Evolutionary conservation across 192 early-diverging fungal species (phyloP).

Genomic region (Rhizoclosmatium sp.): DNA sequence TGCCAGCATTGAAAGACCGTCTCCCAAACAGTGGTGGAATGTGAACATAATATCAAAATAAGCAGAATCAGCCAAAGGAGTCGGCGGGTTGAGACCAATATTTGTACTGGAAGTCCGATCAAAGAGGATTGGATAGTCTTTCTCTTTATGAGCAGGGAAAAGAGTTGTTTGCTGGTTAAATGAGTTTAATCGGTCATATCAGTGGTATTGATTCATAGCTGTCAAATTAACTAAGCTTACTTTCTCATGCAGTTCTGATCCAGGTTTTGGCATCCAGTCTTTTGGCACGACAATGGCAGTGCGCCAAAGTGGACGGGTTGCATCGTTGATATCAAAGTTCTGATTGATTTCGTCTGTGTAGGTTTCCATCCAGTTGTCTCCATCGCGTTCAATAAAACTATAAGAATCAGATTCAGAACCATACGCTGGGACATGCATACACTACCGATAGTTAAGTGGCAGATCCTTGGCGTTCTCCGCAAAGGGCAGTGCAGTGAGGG

Average conservation of each 20-base stretch:
- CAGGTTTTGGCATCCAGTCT: constrained; percentile 20
- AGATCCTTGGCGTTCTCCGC: constrained; percentile 45
- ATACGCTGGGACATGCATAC: background rate
- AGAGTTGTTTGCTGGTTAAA: constrained; percentile 1
- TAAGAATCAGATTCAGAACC: background rate
- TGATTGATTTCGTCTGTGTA: constrained; percentile 47
- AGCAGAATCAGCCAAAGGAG: background rate
- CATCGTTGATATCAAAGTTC: constrained; percentile 43
- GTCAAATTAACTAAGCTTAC: background rate
- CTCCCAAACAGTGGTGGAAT: constrained; percentile 11
- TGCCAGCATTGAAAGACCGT: constrained; percentile 49
- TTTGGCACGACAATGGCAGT: constrained; percentile 36
- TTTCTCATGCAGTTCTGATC: background rate
- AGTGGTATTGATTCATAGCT: background rate
- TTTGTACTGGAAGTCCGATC: background rate
- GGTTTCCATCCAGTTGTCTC: constrained; percentile 20
- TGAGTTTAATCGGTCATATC: background rate
- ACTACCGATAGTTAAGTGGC: constrained; percentile 13
- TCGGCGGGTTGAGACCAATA: constrained; percentile 12
- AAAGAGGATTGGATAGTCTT: background rate
- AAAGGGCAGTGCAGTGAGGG: constrained; percentile 30
- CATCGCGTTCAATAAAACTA: constrained; percentile 1
- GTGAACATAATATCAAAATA: constrained; percentile 51
- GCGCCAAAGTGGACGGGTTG: constrained; percentile 40
- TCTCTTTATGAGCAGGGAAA: background rate